These are phyloP conservation scores for Cardamine occulta DNA, from an alignment of 345 rosid species.

Conservation along the genomic window DNA sequence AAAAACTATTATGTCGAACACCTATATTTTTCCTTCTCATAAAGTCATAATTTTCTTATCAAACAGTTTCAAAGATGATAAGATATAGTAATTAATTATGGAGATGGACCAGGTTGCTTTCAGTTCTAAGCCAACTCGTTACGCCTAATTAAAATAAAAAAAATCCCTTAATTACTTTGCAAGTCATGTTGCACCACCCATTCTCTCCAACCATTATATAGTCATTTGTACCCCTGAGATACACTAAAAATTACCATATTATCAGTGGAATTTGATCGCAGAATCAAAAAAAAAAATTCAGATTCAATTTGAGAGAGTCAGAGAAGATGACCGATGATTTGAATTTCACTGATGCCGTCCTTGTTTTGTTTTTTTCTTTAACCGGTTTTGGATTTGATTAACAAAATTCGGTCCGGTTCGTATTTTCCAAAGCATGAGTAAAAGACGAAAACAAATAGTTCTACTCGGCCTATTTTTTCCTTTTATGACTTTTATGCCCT, in stretches of 20 bases:
- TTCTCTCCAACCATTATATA: conserved; percentile 15
- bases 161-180: conserved; percentile 53
- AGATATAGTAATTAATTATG: conserved; percentile 24
- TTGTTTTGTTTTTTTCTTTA: neutral
- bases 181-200: conserved; percentile 52
- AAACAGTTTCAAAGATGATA: neutral
- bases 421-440: no score
- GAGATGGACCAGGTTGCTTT: conserved; percentile 40
- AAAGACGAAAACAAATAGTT: no score
- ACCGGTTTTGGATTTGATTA: conserved; percentile 19
- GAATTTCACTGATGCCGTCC: conserved; percentile 26
- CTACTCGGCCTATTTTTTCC: no score
- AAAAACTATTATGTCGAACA: neutral
- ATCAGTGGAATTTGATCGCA: conserved; percentile 14
- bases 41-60: conserved; percentile 8
- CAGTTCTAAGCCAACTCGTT: conserved; percentile 44
- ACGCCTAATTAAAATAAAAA: conserved; percentile 55
- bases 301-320: conserved; percentile 43
- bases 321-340: conserved; percentile 31
- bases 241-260: neutral
- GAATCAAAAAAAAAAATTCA: conserved; percentile 1
- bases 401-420: conserved; percentile 7
- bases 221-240: conserved; percentile 25
- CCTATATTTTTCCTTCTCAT: neutral
- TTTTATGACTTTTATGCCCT: no score